These are phyloP conservation scores for Fusarium sp. DNA, from an alignment of 2,329 filamentous ascomycete genomes.

Conservation along the genomic window DNA sequence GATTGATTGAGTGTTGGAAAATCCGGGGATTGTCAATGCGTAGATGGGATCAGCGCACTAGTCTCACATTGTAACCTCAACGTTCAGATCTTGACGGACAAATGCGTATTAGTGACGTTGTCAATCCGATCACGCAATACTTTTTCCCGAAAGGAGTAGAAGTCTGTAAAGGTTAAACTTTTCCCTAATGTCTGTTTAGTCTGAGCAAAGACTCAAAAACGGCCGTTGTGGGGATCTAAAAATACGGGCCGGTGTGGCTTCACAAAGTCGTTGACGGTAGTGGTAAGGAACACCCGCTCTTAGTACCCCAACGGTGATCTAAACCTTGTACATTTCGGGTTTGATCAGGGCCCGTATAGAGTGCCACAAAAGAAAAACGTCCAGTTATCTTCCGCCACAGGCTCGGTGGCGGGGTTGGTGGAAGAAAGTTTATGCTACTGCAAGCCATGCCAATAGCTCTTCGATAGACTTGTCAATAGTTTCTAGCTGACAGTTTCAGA, in stretches of 20 bases:
- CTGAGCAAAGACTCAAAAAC: too few species aligned
- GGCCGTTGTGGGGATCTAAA: not conserved
- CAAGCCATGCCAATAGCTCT: not conserved
- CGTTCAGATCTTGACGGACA: not conserved
- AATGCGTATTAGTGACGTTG: not conserved
- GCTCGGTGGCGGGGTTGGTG: not conserved
- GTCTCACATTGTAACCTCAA: not conserved
- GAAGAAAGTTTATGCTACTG: not conserved
- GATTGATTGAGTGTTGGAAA: not conserved
- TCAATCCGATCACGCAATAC: not conserved
- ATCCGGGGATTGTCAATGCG: not conserved
- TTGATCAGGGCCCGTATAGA: not conserved
- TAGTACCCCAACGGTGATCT: not conserved
- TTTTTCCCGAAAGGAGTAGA: not conserved
- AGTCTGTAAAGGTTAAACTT: too few species aligned
- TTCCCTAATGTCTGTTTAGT: not conserved
- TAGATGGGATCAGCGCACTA: not conserved
- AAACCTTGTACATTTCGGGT: not conserved
- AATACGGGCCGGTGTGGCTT: not conserved
- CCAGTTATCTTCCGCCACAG: not conserved
- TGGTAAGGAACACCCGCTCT: not conserved
- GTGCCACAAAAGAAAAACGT: not conserved
- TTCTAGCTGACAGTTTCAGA: not conserved
- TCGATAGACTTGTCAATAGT: not conserved
- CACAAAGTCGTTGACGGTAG: not conserved